These are phyloP conservation scores for Venturia effusa DNA, from an alignment of 2,329 filamentous ascomycete species.

Conservation along the genomic window DNA sequence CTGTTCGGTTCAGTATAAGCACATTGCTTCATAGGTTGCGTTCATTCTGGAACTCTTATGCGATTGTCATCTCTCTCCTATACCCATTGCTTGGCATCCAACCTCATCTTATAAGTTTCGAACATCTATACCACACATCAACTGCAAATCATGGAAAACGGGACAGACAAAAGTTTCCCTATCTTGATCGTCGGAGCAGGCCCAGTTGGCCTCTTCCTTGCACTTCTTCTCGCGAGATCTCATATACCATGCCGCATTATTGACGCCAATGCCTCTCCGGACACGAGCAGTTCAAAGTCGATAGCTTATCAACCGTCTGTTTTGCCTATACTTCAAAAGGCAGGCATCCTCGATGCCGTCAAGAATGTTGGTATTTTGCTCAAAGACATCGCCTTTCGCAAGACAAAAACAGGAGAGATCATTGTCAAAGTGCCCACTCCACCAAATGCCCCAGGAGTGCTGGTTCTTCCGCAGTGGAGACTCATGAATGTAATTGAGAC, in stretches of 20 bases:
- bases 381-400: not conserved
- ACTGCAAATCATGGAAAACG: not conserved
- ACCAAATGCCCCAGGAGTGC: not conserved
- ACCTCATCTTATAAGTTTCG: not conserved
- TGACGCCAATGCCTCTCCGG: slow-evolving; percentile 15
- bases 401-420: not conserved
- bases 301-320: not conserved
- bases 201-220: slow-evolving; percentile 30
- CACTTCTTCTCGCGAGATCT: slow-evolving; percentile 26
- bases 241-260: slow-evolving; percentile 24
- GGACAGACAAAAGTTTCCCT: not conserved
- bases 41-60: too few relatives aligned
- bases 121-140: not conserved
- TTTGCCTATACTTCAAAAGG: slow-evolving; percentile 23
- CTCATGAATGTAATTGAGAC: not conserved
- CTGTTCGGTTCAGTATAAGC: not conserved
- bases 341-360: slow-evolving; percentile 23
- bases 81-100: not conserved
- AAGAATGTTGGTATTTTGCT: not conserved
- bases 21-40: too few relatives aligned
- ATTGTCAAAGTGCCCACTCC: not conserved
- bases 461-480: not conserved
- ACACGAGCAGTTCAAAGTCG: not conserved
- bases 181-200: slow-evolving; percentile 30
- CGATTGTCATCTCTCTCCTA: too few relatives aligned